Evolutionary conservation across 2,329 filamentous ascomycete species (phyloP), one percentile per base, ranked within the genome.

Genomic region (Microdochium bolleyi): DNA sequence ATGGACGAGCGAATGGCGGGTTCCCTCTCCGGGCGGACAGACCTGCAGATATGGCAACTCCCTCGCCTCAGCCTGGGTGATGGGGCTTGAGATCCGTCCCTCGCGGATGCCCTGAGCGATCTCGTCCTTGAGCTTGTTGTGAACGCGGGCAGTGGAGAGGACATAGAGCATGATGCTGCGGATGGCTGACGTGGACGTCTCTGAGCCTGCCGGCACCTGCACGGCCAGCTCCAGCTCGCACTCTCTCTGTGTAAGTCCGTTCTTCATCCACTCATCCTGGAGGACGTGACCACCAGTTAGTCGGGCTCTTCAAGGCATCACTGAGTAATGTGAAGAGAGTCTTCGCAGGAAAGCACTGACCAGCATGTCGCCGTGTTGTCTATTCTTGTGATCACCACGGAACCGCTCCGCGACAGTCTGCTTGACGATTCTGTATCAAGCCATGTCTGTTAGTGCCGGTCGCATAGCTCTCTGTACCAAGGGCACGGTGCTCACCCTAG

Each of bases 161-260:
- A 80, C 61, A 59, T 75, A 71, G 22, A 80, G 69, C 51, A 82
- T 54, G 3, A 72, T 77, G 25, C 70, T 66, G 0, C 79, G 73
- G 2, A 82, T 68, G 0, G 72, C 70, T 1, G 72, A 75, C 0
- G 79, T 74, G 0, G 78, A 78, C 5, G 77, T 80, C 56, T 83
- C 79, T 1, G 76, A 76, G 21, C 59, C 65, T 41, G 56, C 64
- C 24, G 54, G 52, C 49, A 64, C 64, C 51, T 66, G 61, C 41
- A 63, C 57, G 1, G 60, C 56, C 1, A 63, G 53, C 25, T 63
- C 65, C 52, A 76, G 71, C 13, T 70, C 64, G 53, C 77, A 71
- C 44, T 74, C 61, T 0, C 75, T 68, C 14, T 62, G 58, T 24
- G 66, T 64, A 14, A 76, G 64, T 2, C 60, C 60, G 55, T 75